Conservation (phyloP, 257 asterid genomes). For the Ehretia macrophylla region DNA sequence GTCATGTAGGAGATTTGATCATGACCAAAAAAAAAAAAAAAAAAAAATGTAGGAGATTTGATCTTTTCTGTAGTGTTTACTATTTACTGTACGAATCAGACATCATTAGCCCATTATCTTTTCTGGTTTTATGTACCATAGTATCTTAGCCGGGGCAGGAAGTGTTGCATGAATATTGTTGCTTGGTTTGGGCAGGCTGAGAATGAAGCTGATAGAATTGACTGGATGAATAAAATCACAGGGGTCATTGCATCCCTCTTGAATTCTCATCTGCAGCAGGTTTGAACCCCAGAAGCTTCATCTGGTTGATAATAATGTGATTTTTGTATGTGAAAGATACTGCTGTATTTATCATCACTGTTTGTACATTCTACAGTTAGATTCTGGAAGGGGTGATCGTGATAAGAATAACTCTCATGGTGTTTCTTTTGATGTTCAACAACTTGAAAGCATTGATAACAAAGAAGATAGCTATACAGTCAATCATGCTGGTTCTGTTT, state of each 20-base stretch:
- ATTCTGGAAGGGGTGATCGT: slow-evolving; percentile 36
- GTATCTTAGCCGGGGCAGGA: neutral
- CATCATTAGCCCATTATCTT: neutral
- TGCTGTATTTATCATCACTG: neutral
- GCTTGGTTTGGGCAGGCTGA: slow-evolving; percentile 66
- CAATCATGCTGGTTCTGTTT: slow-evolving; percentile 58
- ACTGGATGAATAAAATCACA: slow-evolving; percentile 94
- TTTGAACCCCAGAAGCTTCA: slow-evolving; percentile 11
- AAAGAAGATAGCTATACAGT: slow-evolving; percentile 36
- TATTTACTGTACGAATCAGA: no score
- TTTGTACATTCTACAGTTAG: slow-evolving; percentile 47
- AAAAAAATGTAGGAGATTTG: no score
- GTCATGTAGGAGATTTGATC: no score
- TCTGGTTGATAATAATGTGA: no score
- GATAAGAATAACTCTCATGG: slow-evolving; percentile 28
- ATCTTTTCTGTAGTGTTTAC: no score
- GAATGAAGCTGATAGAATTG: slow-evolving; percentile 90
- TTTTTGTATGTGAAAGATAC: neutral
- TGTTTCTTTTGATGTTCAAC: slow-evolving; percentile 28
- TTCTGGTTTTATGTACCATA: neutral
- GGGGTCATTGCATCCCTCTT: slow-evolving; percentile 85
- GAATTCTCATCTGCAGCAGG: slow-evolving; percentile 92
- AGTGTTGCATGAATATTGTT: slow-evolving; percentile 9
- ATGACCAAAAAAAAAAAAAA: no score
- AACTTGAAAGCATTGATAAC: slow-evolving; percentile 37